These are phyloP conservation scores for Sutorius australiensis DNA, from an alignment of 768 basidiomycete genomes.

Conservation along the genomic window DNA sequence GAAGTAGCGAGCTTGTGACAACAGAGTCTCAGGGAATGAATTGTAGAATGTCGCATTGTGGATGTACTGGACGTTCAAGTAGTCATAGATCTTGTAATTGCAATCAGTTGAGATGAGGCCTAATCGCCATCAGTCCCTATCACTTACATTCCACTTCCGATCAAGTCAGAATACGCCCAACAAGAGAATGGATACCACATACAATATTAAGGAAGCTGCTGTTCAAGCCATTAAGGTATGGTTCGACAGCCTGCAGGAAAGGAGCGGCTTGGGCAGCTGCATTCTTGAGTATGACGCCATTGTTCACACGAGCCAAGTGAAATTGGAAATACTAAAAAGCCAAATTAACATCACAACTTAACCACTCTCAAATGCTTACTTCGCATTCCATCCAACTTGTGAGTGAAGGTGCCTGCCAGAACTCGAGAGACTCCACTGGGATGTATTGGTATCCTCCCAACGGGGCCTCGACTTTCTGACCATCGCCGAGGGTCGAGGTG, in stretches of 20 bases:
- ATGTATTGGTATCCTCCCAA: constrained; percentile 87
- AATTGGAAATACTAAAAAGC: constrained; percentile 24
- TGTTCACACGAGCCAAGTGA: constrained; percentile 24
- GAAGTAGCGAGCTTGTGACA: constrained; percentile 67
- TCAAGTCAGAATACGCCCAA: constrained; percentile 7
- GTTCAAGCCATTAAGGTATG: constrained; percentile 65
- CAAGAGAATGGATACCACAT: constrained; percentile 26
- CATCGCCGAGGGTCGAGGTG: constrained; percentile 69
- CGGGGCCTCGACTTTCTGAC: constrained; percentile 63
- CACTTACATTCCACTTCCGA: constrained; percentile 68
- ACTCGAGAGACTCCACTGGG: constrained; percentile 59
- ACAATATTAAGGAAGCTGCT: constrained; percentile 65
- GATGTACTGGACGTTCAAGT: constrained; percentile 65
- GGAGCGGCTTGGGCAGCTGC: constrained; percentile 51
- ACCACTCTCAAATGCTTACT: constrained; percentile 23
- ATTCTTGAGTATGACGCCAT: constrained; percentile 46
- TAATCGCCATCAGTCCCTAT: neutral
- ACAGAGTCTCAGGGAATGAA: constrained; percentile 63
- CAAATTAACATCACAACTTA: neutral
- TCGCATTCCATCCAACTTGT: constrained; percentile 74
- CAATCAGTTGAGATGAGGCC: neutral
- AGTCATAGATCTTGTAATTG: constrained; percentile 62
- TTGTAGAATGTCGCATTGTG: constrained; percentile 80
- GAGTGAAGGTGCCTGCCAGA: constrained; percentile 51
- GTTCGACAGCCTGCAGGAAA: constrained; percentile 62